Evolutionary conservation across 2,329 filamentous ascomycete genomes (phyloP).

Genomic region (Chrysosporium queenslandicum): DNA sequence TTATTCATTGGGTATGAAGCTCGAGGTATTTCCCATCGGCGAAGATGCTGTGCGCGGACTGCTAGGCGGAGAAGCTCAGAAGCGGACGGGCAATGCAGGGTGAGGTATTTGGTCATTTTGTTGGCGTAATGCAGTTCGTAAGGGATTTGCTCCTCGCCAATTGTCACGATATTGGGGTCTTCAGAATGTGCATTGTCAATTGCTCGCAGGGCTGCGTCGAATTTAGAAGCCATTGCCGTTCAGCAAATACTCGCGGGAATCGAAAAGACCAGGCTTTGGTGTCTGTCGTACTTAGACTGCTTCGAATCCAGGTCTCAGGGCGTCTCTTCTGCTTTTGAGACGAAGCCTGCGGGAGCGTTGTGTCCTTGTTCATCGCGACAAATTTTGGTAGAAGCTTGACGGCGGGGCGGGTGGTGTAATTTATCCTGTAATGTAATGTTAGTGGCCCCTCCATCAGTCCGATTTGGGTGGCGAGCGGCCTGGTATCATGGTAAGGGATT

Average conservation of each 20-base stretch:
- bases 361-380: no score
- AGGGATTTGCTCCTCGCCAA: conserved; percentile 42
- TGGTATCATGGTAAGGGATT: neutral
- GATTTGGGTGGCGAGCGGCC: neutral
- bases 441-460: neutral
- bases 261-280: no score
- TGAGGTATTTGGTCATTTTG: conserved; percentile 67
- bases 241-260: no score
- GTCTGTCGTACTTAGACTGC: no score
- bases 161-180: conserved; percentile 52
- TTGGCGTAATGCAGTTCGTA: conserved; percentile 76
- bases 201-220: conserved; percentile 46
- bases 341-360: no score
- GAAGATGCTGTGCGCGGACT: conserved; percentile 74
- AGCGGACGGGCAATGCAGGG: conserved; percentile 49
- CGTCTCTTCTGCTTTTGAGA: no score
- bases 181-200: conserved; percentile 65
- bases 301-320: no score
- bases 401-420: neutral
- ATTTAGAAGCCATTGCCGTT: conserved; percentile 29
- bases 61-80: conserved; percentile 61
- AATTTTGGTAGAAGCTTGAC: conserved; percentile 20
- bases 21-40: conserved; percentile 74
- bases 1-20: conserved; percentile 63
- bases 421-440: conserved; percentile 4